Base-by-base conservation (phyloP, 768 basidiomycete genomes). In the Mycena haematopus region DNA sequence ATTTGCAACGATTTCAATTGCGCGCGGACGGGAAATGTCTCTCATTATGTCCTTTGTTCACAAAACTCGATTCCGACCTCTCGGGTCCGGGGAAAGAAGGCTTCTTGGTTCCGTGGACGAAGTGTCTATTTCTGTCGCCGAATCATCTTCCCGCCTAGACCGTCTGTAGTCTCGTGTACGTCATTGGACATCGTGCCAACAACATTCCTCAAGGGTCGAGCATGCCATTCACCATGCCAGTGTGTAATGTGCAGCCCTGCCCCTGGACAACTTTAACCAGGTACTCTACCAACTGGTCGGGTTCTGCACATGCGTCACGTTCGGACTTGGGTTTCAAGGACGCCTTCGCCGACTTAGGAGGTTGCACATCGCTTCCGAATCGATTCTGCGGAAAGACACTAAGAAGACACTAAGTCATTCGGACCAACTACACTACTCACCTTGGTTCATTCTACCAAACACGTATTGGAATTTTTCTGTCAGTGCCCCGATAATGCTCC, bases 171-270 rank as follows among this genome's bases (percentile, higher is more conserved):
- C 56, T 38, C 35, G 45, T 46, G 55, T 10, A 17, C 31, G 31
- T 19, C 31, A 31, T 51, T 31, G 4, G 21, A 15, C 21, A 38
- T 24, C 21, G 33, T 52, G 35, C 51, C 35, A 13, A 4, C 29
- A 31, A 4, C 29, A 31, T 50, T 24, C 51, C 36, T 40, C 13
- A 29, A 29, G 24, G 7, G 49, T 21, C 46, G 25, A 47, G 46
- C 46, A 36, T 58, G 47, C 27, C 47, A 58, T 58, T 51, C 49
- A 51, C 25, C 36, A 27, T 27, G 47, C 38, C 29, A 31, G 29
- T 31, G 29, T 9, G 29, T 9, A 31, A 31, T 31, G 29, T n/a
- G 24, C 38, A 8, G 27, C 25, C 24, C 35, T 40, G 56, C 2
- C 56, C 49, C 36, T 45, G 49, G 17, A 17, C 21, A 27, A 8